These are phyloP conservation scores for Eucalyptus polyanthemos DNA, from an alignment of 345 rosid genomes.

Conservation along the genomic window DNA sequence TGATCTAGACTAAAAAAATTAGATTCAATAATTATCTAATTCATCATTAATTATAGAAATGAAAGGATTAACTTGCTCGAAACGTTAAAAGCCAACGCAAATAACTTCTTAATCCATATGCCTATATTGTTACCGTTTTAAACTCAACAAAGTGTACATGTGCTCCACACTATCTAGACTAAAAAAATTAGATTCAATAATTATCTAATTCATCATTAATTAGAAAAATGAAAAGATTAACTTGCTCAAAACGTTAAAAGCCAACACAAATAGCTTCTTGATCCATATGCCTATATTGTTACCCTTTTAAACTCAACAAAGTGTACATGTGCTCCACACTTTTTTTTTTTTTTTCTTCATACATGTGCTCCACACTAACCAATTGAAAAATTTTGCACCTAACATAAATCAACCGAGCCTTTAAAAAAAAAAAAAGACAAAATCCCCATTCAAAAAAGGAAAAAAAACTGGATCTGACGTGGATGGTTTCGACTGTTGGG, in stretches of 20 bases:
- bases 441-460: background rate
- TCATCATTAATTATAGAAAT: background rate
- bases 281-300: background rate
- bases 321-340: background rate
- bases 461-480: background rate
- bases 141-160: background rate
- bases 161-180: background rate
- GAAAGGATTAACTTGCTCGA: background rate
- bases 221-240: background rate
- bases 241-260: background rate
- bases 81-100: background rate
- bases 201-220: background rate
- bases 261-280: background rate
- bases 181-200: background rate
- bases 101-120: background rate
- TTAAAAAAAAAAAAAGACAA: background rate
- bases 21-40: background rate
- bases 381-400: background rate
- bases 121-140: background rate
- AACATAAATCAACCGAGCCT: background rate
- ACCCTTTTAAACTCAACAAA: background rate
- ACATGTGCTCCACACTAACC: background rate
- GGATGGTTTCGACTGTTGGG: background rate
- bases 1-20: accelerated
- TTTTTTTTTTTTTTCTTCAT: too few species aligned